Evolutionary conservation across 192 early-diverging fungal genomes (phyloP).

Genomic region (Chytriomyces sp.): DNA sequence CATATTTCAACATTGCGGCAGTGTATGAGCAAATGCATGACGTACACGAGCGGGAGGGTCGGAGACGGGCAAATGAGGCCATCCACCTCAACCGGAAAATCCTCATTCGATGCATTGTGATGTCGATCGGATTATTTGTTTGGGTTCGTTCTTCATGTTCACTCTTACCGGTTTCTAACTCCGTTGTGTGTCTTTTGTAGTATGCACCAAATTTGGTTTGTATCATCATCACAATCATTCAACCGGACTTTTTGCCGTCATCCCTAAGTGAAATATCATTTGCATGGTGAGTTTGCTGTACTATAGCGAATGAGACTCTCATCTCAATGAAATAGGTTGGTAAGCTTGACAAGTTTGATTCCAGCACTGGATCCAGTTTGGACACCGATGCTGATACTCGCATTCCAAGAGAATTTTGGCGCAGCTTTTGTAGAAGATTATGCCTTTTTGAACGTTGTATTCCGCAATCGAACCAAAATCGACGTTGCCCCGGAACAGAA

Average conservation of each 20-base stretch:
- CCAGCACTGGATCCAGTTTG: constrained; percentile 20
- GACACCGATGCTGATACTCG: constrained; percentile 23
- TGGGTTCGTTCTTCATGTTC: no score
- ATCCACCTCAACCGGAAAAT: not conserved
- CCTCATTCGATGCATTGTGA: constrained; percentile 18
- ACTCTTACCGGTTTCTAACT: no score
- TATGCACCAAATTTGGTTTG: constrained; percentile 2
- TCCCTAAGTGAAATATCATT: not conserved
- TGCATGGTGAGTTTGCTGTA: not conserved
- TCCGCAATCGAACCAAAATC: not conserved
- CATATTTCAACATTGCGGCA: constrained; percentile 21
- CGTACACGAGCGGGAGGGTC: not conserved
- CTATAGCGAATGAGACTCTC: not conserved
- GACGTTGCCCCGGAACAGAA: not conserved
- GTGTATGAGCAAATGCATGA: constrained; percentile 6
- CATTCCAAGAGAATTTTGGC: constrained; percentile 29
- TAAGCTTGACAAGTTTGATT: constrained; percentile 1
- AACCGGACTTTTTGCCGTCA: not conserved
- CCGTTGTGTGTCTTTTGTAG: no score
- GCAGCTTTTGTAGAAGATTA: constrained; percentile 4
- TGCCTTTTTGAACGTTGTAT: not conserved
- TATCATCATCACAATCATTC: not conserved
- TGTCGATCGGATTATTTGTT: constrained; percentile 19
- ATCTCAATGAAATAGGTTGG: not conserved
- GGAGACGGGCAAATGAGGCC: not conserved